Evolutionary conservation across 1,284 basidiomycete species (phyloP).

Genomic region (Malassezia sympodialis): DNA sequence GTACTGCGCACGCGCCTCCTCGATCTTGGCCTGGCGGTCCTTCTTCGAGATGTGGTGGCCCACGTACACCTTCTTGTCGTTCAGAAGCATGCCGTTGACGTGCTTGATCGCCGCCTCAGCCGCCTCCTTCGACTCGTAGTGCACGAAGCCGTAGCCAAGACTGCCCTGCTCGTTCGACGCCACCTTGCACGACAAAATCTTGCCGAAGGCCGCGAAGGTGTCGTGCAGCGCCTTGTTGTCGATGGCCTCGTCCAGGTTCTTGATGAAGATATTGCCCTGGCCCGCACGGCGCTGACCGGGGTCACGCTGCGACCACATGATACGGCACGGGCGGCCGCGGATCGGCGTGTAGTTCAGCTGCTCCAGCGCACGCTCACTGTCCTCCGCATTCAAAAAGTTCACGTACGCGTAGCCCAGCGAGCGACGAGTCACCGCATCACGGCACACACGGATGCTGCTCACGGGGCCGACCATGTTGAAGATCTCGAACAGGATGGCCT

Average conservation of each 20-base stretch:
- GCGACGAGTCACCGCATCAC: slow-evolving; percentile 97
- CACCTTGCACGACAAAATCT: slow-evolving; percentile 98
- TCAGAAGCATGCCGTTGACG: slow-evolving; percentile 97
- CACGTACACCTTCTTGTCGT: slow-evolving; percentile 81
- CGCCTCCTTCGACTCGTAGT: slow-evolving; percentile 95
- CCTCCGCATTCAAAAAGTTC: slow-evolving; percentile 90
- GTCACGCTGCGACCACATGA: slow-evolving; percentile 99
- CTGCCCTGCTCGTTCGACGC: slow-evolving; percentile 52
- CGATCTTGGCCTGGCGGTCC: slow-evolving; percentile 70
- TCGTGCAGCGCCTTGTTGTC: slow-evolving; percentile 99
- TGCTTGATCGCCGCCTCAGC: slow-evolving; percentile 85
- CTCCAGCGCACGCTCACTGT: slow-evolving; percentile 98
- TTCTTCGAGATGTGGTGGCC: slow-evolving; percentile 96
- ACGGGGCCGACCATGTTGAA: slow-evolving; percentile 99
- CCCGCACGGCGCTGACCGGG: slow-evolving; percentile 97
- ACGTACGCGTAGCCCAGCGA: slow-evolving; percentile 99
- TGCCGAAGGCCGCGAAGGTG: slow-evolving; percentile 97
- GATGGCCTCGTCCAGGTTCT: slow-evolving; percentile 94
- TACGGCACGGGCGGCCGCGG: slow-evolving; percentile 95
- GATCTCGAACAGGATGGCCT: slow-evolving; percentile 99
- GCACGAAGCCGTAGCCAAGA: slow-evolving; percentile 78
- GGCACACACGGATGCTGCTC: slow-evolving; percentile 97
- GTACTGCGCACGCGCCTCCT: slow-evolving; percentile 91
- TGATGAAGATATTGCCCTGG: slow-evolving; percentile 99
- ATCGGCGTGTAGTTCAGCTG: slow-evolving; percentile 99